These are phyloP conservation scores for Oryza meridionalis DNA, from an alignment of 176 grass and related monocot species.

Conservation along the genomic window DNA sequence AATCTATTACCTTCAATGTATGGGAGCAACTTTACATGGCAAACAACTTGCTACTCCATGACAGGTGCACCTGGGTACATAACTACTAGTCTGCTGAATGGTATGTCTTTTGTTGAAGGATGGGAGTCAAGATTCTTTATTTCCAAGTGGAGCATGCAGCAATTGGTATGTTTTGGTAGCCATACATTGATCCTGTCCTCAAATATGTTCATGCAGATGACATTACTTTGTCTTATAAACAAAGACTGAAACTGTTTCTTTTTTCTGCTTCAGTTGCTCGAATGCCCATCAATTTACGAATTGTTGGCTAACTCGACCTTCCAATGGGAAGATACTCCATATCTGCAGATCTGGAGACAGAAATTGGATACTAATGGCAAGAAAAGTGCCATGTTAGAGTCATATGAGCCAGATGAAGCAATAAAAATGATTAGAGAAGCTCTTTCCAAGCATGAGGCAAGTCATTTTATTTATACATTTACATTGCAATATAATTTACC, in stretches of 20 bases:
- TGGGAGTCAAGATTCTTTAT: conserved; percentile 95
- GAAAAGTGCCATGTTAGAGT: conserved; percentile 69
- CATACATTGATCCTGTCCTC: conserved; percentile 6
- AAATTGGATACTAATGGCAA: conserved; percentile 58
- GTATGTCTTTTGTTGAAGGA: conserved; percentile 96
- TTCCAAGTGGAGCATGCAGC: conserved; percentile 97
- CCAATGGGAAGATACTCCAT: conserved; percentile 72
- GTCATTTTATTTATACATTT: conserved; percentile 10
- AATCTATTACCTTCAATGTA: conserved; percentile 10
- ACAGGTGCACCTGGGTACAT: conserved; percentile 98
- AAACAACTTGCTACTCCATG: conserved; percentile 37
- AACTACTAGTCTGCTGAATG: conserved; percentile 86
- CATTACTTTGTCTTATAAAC: conserved; percentile 18
- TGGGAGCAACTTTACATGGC: conserved; percentile 20
- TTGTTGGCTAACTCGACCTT: conserved; percentile 70
- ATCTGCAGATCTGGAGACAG: conserved; percentile 89
- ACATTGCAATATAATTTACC: conserved; percentile 4
- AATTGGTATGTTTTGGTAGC: conserved; percentile 69
- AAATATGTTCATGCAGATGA: conserved; percentile 19
- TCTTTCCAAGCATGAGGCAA: conserved; percentile 85
- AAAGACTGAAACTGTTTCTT: conserved; percentile 5
- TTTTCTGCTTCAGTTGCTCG: conserved; percentile 78
- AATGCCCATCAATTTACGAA: conserved; percentile 98
- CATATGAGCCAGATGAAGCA: conserved; percentile 78
- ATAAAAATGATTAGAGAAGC: conserved; percentile 76